Base-by-base conservation (phyloP, 139 green algal genomes). In the Chlorella sp. region DNA sequence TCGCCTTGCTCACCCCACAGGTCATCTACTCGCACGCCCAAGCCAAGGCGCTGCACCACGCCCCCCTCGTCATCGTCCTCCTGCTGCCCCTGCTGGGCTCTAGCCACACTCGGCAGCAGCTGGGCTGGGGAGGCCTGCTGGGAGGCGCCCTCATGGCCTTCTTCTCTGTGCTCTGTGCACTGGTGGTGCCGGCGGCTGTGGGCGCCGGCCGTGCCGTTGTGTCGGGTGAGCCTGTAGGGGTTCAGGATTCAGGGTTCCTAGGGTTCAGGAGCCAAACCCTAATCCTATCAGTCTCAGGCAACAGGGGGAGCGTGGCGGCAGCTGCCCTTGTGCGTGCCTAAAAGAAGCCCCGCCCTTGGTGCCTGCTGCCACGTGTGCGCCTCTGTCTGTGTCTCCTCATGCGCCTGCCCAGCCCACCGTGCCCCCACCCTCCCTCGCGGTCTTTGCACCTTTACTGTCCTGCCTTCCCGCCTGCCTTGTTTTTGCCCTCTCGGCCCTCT, bases 1-100 rank as follows among this genome's bases (percentile, higher is more conserved):
- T 32, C 89, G 81, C 73, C 86, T 79, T 37, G 0, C 26, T 5
- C 18, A 1, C 34, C 24, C 32, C 82, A 0, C 71, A 92, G 92
- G 91, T 94, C 36, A 92, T 92, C 21, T 94, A 94, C 61, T 83
- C 83, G 22, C 64, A 90, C 57, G 39, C 36, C 28, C 24, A 88
- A 14, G 92, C 91, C 75, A 82, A 57, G 75, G 30, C 86, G 26
- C 71, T 93, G 36, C 91, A 94, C 86, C 73, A 79, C 82, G 61
- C 89, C 34, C 92, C 92, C 19, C 83, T 94, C 77, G 32, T 61
- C 39, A 79, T 88, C 15, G 32, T 93, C 18, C 42, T 91, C 21
- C 39, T 85, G 71, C 87, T 88, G 37, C 71, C 81, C 30, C 88
- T 88, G 66, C 87, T 86, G 0, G n/a, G 28, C 53, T 19, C 28